phyloP scores from a whole-genome alignment of 768 basidiomycete genomes.

The Rhizopogon roseolus region DNA sequence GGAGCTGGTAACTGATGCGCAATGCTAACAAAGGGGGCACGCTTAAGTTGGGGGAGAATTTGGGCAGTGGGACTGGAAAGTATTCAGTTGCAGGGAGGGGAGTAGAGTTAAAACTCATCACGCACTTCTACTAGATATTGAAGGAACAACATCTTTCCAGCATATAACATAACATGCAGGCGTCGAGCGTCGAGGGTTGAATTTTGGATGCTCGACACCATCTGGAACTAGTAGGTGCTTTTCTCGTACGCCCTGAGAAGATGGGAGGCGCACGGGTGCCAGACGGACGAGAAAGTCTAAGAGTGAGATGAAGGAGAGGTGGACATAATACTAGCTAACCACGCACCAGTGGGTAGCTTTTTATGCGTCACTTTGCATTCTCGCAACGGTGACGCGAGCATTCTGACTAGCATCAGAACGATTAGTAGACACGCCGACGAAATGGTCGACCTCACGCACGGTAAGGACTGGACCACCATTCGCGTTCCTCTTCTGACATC shows the following conservation, averaged over 20 bases:
- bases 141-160: conserved; percentile 42
- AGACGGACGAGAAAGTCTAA: conserved; percentile 68
- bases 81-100: conserved; percentile 3
- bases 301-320: background rate
- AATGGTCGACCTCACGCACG: conserved; percentile 34
- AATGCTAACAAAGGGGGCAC: conserved; percentile 42
- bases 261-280: conserved; percentile 41
- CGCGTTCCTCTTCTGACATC: conserved; percentile 60
- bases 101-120: conserved; percentile 23
- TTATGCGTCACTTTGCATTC: conserved; percentile 45
- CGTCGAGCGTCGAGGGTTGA: conserved; percentile 41
- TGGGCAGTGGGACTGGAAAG: conserved; percentile 15
- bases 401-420: conserved; percentile 47
- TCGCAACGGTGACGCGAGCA: conserved; percentile 64
- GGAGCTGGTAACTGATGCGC: conserved; percentile 63
- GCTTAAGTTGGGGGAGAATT: conserved; percentile 23
- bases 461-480: conserved; percentile 75
- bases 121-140: conserved; percentile 25
- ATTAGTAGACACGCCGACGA: background rate
- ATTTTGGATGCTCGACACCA: conserved; percentile 64
- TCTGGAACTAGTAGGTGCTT: conserved; percentile 40
- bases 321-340: background rate
- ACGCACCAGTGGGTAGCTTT: conserved; percentile 54
- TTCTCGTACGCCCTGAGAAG: conserved; percentile 22
- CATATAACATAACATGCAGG: conserved; percentile 55